These are phyloP conservation scores for Zasmidium cellare DNA, from an alignment of 2,329 filamentous ascomycete species.

Conservation along the genomic window DNA sequence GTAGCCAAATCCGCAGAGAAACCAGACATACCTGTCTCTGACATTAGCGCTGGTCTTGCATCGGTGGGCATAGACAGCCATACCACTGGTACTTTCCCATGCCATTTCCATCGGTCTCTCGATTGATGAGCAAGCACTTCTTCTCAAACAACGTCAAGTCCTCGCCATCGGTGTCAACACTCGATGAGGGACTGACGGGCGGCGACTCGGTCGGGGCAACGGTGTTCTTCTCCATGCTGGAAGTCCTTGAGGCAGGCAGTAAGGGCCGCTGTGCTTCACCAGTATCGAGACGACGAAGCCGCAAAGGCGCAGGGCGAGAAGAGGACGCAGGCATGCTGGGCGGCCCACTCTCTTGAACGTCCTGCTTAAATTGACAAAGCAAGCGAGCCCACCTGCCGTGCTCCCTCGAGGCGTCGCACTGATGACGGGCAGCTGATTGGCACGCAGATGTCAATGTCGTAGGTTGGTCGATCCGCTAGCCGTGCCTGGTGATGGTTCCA, in stretches of 20 bases:
- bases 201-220: neutral
- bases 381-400: neutral
- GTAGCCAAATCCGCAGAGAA: slow-evolving; percentile 56
- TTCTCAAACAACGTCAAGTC: slow-evolving; percentile 42
- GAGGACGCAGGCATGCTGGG: neutral
- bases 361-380: neutral
- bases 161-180: neutral
- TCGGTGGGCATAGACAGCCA: neutral
- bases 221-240: neutral
- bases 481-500: neutral
- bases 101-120: slow-evolving; percentile 54
- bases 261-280: slow-evolving; percentile 7
- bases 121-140: slow-evolving; percentile 46
- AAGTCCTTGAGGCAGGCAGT: neutral
- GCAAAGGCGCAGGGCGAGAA: slow-evolving; percentile 3
- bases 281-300: slow-evolving; percentile 6
- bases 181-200: neutral
- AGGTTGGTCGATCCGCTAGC: neutral
- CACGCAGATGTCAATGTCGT: neutral
- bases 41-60: neutral
- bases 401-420: neutral
- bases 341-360: neutral
- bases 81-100: slow-evolving; percentile 57
- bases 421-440: neutral
- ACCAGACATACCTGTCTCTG: slow-evolving; percentile 39